Base-by-base conservation (phyloP, 139 green algal genomes). In the Chlamydomonas sphaeroides region DNA sequence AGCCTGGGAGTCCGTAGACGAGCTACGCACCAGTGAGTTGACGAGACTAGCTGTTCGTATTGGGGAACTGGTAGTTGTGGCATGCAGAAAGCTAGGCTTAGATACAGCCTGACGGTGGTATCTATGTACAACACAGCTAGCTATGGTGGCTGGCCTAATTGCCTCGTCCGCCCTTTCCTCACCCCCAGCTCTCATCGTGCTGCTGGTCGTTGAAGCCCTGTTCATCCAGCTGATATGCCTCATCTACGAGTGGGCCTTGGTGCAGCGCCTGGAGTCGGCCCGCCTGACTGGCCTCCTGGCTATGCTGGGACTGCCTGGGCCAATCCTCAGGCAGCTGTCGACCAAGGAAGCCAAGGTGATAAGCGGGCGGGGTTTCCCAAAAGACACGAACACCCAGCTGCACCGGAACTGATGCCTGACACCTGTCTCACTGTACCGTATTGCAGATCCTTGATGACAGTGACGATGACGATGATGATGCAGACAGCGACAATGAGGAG, bases 131-230 rank as follows among this genome's bases (percentile, higher is more conserved):
- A n/a, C n/a, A n/a, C n/a, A n/a, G n/a, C n/a, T n/a, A n/a, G n/a
- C n/a, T n/a, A n/a, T n/a, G n/a, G n/a, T n/a, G n/a, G n/a, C n/a
- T n/a, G n/a, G n/a, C n/a, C n/a, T n/a, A n/a, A n/a, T n/a, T n/a
- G n/a, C n/a, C n/a, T n/a, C n/a, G n/a, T n/a, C n/a, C n/a, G n/a
- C n/a, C n/a, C n/a, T n/a, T n/a, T n/a, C n/a, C n/a, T n/a, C n/a
- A n/a, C n/a, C n/a, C n/a, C n/a, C 81, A 86, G 81, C 70, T 6
- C 62, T 86, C 15, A 70, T 82, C n/a, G 23, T 68, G n/a, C n/a
- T 80, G 11, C 36, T 86, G 48, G 53, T 82, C 23, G 45, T 82
- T 5, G 70, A 86, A n/a, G 81, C 72, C 7, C 48, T 86, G 28
- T 30, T 86, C 5, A 35, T 86, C 10, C 71, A 82, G 62, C n/a